These are phyloP conservation scores for Cryptomeria japonica DNA, from an alignment of 75 land plant species.

Conservation along the genomic window DNA sequence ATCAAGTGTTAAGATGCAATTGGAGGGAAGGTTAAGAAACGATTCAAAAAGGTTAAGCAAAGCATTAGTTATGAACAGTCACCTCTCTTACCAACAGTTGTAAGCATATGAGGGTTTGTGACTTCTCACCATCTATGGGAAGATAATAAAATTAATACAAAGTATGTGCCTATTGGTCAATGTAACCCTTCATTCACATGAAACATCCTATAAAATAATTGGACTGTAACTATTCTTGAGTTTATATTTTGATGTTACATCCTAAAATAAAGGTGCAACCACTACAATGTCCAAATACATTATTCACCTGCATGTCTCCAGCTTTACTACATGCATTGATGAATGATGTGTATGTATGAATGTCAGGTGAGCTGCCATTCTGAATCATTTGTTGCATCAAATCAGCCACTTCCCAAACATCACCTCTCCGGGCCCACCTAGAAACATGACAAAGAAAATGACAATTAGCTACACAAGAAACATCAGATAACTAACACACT, in stretches of 20 bases:
- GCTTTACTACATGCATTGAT: conserved; percentile 94
- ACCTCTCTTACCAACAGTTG: too few species aligned
- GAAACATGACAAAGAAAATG: conserved; percentile 3
- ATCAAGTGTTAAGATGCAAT: too few species aligned
- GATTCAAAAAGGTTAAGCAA: too few species aligned
- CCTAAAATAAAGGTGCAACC: not conserved
- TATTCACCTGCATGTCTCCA: conserved; percentile 86
- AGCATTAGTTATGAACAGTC: too few species aligned
- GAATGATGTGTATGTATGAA: conserved; percentile 92
- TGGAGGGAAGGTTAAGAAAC: too few species aligned
- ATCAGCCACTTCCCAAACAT: conserved; percentile 94
- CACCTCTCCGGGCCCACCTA: conserved; percentile 99
- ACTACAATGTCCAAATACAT: not conserved
- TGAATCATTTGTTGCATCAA: conserved; percentile 92
- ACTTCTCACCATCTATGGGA: too few species aligned
- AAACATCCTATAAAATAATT: too few species aligned
- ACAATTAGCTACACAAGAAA: not conserved
- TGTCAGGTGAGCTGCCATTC: conserved; percentile 75
- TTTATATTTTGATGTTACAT: not conserved
- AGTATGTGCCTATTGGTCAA: not conserved
- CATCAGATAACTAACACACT: not conserved
- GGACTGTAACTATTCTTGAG: not conserved
- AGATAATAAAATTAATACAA: not conserved
- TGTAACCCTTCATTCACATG: not conserved
- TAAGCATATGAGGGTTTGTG: too few species aligned